Evolutionary conservation across 805 yeast species (phyloP), one percentile per base, ranked within the genome.

Genomic region (Hanseniaspora jakobsenii): DNA sequence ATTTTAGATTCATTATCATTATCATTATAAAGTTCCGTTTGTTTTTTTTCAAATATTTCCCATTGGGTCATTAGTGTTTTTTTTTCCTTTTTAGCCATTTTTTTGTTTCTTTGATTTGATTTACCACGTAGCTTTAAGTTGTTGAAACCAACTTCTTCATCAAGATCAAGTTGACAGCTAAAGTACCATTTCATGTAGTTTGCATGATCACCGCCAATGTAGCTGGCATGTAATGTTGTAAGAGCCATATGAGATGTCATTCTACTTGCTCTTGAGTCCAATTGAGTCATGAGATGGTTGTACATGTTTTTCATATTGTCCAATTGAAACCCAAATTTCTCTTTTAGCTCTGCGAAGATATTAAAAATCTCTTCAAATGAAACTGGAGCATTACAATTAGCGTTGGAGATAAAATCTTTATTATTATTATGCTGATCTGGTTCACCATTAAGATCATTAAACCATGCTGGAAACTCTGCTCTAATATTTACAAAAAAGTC

Each of bases 151-250:
- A 75, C 63, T 44, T 73, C 79, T 44, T 75, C 81, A 61, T 86
- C 95, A 38, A 80, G 61, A 51, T 79, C 86, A 29, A 81, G 64
- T 60, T 78, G 84, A 7, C 94, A 84, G 36, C 93, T 84, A 62
- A 87, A 82, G 59, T 77, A 85, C 97, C 97, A 89, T 61, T 82
- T 85, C 55, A 79, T 73, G 62, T 78, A 89, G 62, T 89, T 89
- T 3, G 96, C 73, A 48, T 77, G 67, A 39, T 78, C 83, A 14
- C 97, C 96, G 0, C 95, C 96, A 49, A 89, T 84, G 61, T 89
- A 89, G 50, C 87, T 94, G 1, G 85, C 78, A 62, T 89, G 97
- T 27, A 89, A 62, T 0, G 89, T 73, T 2, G 77, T 56, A 47
- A 89, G 65, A 0, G 96, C 96, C 47, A 65, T 70, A 28, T 66